Evolutionary conservation across 768 basidiomycete species (phyloP), one percentile per base, ranked within the genome.

Genomic region (Lentinula sp.): DNA sequence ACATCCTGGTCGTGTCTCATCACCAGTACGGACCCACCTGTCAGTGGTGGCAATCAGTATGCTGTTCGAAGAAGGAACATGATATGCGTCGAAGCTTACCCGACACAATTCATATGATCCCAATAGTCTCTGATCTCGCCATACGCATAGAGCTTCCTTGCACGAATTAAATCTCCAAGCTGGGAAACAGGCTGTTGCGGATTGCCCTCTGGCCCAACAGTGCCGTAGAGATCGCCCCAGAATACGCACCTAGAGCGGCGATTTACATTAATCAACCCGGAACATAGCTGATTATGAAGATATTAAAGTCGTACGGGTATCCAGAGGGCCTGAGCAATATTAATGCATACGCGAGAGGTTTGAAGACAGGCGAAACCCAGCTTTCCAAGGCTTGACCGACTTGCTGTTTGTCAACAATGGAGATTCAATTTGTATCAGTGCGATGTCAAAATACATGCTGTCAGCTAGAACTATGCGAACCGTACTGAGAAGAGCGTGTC

Each of bases 361-460:
- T 86, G 72, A 86, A 85, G 53, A 72, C 72, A 7, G 66, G 63
- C 51, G 79, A 59, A 64, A 83, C 84, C 81, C 83, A 85, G 62
- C 84, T 85, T 63, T 85, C 81, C 61, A 85, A 67, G 3, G 79
- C 72, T 68, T 85, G 85, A 4, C 85, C 84, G 33, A 83, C 73
- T 82, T 84, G 83, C 82, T 84, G 35, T 61, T 61, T 36, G 12
- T 8, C 15, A 2, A 52, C n/a, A 12, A 28, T 15, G 15, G 15
- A 23, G 51, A 15, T 23, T 33, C 2, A 8, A 23, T 52, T 9
- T 15, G 1, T 28, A 16, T 35, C 2, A 56, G 37, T 28, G 28
- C 28, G 13, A 6, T 20, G 13, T 33, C 33, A 56, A 42, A 39
- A 42, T 10, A 2, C 35, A 16, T 37, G 50, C 15, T 4, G 37